phyloP scores from a whole-genome alignment of 495 filamentous ascomycete species.

The Durotheca rogersii region DNA sequence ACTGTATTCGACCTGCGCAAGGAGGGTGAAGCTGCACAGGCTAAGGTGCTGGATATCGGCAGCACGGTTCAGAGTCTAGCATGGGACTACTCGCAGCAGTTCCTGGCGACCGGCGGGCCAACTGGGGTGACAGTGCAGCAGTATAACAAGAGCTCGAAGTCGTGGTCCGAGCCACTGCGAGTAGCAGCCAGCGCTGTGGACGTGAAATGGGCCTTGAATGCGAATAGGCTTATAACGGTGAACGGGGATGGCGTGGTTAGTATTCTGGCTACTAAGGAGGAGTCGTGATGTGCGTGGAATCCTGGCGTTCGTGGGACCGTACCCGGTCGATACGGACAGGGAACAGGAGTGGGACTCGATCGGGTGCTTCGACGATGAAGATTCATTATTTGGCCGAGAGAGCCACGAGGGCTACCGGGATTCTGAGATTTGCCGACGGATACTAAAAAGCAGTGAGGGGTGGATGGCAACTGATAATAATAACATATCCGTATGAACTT shows the following conservation, averaged over 20 bases:
- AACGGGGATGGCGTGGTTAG: slow-evolving; percentile 72
- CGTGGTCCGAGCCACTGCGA: slow-evolving; percentile 83
- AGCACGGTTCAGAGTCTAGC: slow-evolving; percentile 66
- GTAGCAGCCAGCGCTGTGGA: slow-evolving; percentile 71
- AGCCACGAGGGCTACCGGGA: neutral
- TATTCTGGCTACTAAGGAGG: slow-evolving; percentile 54
- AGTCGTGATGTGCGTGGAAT: slow-evolving; percentile 25
- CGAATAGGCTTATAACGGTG: slow-evolving; percentile 71
- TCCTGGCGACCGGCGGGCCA: slow-evolving; percentile 77
- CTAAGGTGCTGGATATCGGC: slow-evolving; percentile 81
- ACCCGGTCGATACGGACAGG: too few relatives aligned
- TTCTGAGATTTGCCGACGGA: too few relatives aligned
- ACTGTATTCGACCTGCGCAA: slow-evolving; percentile 91
- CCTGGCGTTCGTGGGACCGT: too few relatives aligned
- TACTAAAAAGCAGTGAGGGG: too few relatives aligned
- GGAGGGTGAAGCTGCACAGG: slow-evolving; percentile 68
- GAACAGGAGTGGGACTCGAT: too few relatives aligned
- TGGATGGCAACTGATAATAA: too few relatives aligned
- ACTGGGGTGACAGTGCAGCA: slow-evolving; percentile 83
- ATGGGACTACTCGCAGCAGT: slow-evolving; percentile 97
- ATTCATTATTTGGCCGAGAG: neutral
- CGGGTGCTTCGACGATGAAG: too few relatives aligned
- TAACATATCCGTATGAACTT: too few relatives aligned
- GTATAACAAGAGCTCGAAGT: slow-evolving; percentile 78
- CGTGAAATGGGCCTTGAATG: slow-evolving; percentile 73